phyloP scores from a whole-genome alignment of 257 asterid genomes.

The Leonotis leonurus region DNA sequence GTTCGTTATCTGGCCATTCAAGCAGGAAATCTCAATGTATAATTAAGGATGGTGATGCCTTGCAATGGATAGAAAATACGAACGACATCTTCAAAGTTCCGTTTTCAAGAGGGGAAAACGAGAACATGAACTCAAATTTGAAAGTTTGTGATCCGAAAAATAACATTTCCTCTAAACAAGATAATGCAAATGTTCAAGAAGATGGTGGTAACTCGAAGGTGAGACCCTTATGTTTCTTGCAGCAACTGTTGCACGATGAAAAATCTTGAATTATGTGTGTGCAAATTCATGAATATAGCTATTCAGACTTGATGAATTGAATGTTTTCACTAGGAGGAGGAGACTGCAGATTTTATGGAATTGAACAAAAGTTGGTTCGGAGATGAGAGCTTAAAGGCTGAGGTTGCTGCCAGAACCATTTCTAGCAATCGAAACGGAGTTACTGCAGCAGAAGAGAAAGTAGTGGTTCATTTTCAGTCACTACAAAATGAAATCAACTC shows the following conservation, averaged over 20 bases:
- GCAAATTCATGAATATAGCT: background rate
- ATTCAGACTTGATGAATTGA: background rate
- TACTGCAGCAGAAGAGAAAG: constrained; percentile 18
- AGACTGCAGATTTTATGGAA: constrained; percentile 5
- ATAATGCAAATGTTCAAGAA: too few species aligned
- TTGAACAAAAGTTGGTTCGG: background rate
- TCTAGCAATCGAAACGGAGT: constrained; percentile 15
- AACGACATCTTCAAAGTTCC: background rate
- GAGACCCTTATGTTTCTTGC: too few species aligned
- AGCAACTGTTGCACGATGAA: background rate
- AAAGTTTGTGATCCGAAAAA: too few species aligned
- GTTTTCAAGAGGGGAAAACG: background rate
- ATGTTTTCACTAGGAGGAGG: constrained; percentile 23
- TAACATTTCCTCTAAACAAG: too few species aligned
- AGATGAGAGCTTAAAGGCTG: constrained; percentile 17
- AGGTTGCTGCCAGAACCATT: background rate
- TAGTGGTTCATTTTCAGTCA: constrained; percentile 4
- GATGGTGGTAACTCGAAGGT: too few species aligned
- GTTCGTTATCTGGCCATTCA: too few species aligned
- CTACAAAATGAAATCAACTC: constrained; percentile 16
- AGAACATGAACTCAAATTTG: constrained; percentile 11
- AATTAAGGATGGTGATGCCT: too few species aligned
- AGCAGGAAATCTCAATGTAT: too few species aligned
- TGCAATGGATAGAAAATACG: too few species aligned
- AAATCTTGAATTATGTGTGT: background rate